Evolutionary conservation across 805 yeast species (phyloP).

Genomic region (Suhomyces prunicola): DNA sequence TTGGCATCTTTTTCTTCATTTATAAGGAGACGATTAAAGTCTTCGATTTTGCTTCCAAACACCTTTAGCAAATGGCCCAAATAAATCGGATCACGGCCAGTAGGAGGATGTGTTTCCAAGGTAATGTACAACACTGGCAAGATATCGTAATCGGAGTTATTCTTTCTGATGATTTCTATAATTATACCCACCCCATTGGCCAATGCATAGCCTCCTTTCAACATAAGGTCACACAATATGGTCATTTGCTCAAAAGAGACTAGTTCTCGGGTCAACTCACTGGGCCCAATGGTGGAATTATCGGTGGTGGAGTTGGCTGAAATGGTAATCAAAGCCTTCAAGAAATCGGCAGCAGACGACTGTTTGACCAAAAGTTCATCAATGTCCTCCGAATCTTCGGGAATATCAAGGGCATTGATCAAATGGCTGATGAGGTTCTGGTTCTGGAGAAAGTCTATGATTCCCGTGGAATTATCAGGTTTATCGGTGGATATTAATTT

Average conservation of each 20-base stretch:
- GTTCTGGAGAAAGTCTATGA: constrained; percentile 42
- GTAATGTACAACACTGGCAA: constrained; percentile 44
- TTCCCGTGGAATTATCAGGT: constrained; percentile 46
- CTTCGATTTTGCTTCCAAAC: constrained; percentile 35
- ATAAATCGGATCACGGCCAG: constrained; percentile 46
- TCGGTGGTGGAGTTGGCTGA: constrained; percentile 47
- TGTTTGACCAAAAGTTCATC: constrained; percentile 30
- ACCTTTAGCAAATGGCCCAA: constrained; percentile 42
- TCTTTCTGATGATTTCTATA: constrained; percentile 44
- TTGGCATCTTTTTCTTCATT: constrained; percentile 16
- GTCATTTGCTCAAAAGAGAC: constrained; percentile 38
- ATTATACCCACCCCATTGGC: constrained; percentile 50
- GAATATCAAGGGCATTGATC: constrained; percentile 31
- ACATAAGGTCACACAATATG: constrained; percentile 37
- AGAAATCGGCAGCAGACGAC: constrained; percentile 43
- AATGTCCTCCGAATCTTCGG: constrained; percentile 11
- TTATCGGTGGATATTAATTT: constrained; percentile 45
- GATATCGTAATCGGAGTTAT: constrained; percentile 45
- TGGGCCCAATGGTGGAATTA: constrained; percentile 45
- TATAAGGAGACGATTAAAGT: constrained; percentile 36
- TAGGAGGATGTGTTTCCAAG: constrained; percentile 45
- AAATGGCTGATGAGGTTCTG: constrained; percentile 37
- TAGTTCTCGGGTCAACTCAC: constrained; percentile 43
- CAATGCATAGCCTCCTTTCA: constrained; percentile 44
- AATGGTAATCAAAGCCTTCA: constrained; percentile 45